These are phyloP conservation scores for Neopestalotiopsis rosae DNA, from an alignment of 2,329 filamentous ascomycete species.

Conservation along the genomic window DNA sequence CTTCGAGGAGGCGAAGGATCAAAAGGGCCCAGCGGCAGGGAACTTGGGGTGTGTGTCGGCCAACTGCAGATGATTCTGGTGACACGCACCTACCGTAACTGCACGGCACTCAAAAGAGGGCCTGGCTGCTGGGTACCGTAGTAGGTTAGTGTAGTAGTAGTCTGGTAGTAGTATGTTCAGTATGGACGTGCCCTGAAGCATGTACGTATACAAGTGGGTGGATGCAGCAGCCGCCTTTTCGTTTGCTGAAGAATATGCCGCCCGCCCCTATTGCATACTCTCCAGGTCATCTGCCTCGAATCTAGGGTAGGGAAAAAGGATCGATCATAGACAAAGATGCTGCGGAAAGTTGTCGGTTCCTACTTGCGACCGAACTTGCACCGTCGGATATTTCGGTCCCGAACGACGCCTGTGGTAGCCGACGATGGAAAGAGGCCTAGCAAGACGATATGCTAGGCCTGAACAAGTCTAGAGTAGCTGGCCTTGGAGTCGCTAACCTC, in stretches of 20 bases:
- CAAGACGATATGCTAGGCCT: background rate
- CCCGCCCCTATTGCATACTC: background rate
- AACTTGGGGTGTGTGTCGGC: background rate
- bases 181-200: background rate
- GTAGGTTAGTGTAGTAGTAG: no score
- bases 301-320: no score
- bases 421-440: background rate
- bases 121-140: no score
- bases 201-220: background rate
- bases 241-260: background rate
- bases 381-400: background rate
- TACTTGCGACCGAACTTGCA: background rate
- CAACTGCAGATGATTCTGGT: background rate
- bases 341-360: background rate
- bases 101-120: background rate
- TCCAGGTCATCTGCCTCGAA: no score
- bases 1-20: constrained; percentile 6
- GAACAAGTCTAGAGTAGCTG: background rate
- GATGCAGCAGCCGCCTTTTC: background rate
- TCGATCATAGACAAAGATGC: no score
- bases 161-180: background rate
- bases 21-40: constrained; percentile 1
- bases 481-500: background rate
- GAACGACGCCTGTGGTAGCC: background rate
- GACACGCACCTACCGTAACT: background rate